These are phyloP conservation scores for Cladosporium sp. DNA, from an alignment of 2,329 filamentous ascomycete species.

Conservation along the genomic window DNA sequence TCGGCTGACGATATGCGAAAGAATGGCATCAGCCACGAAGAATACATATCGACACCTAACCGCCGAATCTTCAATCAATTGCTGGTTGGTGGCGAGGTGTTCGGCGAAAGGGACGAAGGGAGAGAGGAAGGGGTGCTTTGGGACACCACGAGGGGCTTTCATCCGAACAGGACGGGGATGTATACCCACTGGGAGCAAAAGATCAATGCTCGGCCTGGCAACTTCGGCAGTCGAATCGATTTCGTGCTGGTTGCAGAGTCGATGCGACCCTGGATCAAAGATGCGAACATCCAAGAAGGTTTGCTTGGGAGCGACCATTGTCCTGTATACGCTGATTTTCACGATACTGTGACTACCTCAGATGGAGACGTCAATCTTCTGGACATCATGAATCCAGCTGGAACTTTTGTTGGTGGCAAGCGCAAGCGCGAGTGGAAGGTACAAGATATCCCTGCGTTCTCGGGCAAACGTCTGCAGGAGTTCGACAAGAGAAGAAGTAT, in stretches of 20 bases:
- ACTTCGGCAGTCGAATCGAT: slow-evolving; percentile 89
- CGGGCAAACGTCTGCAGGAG: slow-evolving; percentile 79
- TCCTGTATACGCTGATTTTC: slow-evolving; percentile 76
- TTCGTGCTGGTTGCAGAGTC: slow-evolving; percentile 80
- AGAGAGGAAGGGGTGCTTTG: slow-evolving; percentile 69
- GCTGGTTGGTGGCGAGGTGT: slow-evolving; percentile 66
- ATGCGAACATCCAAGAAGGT: slow-evolving; percentile 86
- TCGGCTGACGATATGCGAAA: slow-evolving; percentile 68
- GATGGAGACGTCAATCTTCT: slow-evolving; percentile 51
- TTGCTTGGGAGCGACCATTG: slow-evolving; percentile 95
- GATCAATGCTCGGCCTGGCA: slow-evolving; percentile 91
- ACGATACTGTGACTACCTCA: slow-evolving; percentile 53
- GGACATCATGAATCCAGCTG: slow-evolving; percentile 74
- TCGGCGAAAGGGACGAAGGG: slow-evolving; percentile 63
- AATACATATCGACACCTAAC: slow-evolving; percentile 69
- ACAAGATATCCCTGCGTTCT: slow-evolving; percentile 67
- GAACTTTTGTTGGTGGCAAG: slow-evolving; percentile 64
- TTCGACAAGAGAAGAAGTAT: slow-evolving; percentile 83
- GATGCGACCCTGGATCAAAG: slow-evolving; percentile 74
- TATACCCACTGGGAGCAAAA: slow-evolving; percentile 97
- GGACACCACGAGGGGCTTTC: slow-evolving; percentile 79
- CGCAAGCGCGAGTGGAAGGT: slow-evolving; percentile 62
- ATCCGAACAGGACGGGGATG: slow-evolving; percentile 79
- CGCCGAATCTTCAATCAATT: slow-evolving; percentile 81
- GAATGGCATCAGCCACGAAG: slow-evolving; percentile 61